Evolutionary conservation across 2,329 filamentous ascomycete genomes (phyloP).

Genomic region (Penicillium glabrum): DNA sequence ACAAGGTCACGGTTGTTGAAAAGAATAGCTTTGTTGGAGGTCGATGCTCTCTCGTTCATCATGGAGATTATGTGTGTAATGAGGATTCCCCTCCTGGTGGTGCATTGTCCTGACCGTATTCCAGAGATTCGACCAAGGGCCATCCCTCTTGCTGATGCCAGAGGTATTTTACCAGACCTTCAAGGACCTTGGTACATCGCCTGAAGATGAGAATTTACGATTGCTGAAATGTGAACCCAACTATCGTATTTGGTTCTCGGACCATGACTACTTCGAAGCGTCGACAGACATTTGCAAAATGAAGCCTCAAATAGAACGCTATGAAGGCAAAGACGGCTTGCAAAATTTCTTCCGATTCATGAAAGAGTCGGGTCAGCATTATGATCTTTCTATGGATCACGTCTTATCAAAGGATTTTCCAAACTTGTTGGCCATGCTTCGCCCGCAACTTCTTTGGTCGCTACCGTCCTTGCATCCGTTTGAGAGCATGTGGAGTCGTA

Average conservation of each 20-base stretch:
- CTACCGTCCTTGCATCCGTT: conserved; percentile 67
- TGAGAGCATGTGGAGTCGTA: conserved; percentile 67
- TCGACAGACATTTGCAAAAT: conserved; percentile 69
- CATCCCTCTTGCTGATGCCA: conserved; percentile 70
- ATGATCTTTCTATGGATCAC: conserved; percentile 65
- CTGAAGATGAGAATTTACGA: conserved; percentile 65
- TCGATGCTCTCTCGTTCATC: conserved; percentile 65
- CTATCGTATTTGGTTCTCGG: conserved; percentile 72
- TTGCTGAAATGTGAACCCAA: conserved; percentile 73
- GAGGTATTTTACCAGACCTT: conserved; percentile 70
- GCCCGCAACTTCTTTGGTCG: conserved; percentile 59
- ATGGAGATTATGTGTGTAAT: conserved; percentile 54
- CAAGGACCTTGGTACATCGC: conserved; percentile 64
- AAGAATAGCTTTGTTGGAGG: conserved; percentile 74
- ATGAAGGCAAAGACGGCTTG: conserved; percentile 71
- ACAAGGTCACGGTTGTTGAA: conserved; percentile 73
- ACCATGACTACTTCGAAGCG: conserved; percentile 58
- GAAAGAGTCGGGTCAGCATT: conserved; percentile 67
- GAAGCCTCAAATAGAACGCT: conserved; percentile 70
- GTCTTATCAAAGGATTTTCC: conserved; percentile 69
- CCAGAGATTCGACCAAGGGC: conserved; percentile 72
- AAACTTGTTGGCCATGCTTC: conserved; percentile 57
- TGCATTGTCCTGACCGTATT: neutral
- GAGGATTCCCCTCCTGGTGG: neutral
- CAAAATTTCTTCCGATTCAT: conserved; percentile 67